Evolutionary conservation across 2,329 filamentous ascomycete genomes (phyloP).

Genomic region (Ceratocystis lukuohia): DNA sequence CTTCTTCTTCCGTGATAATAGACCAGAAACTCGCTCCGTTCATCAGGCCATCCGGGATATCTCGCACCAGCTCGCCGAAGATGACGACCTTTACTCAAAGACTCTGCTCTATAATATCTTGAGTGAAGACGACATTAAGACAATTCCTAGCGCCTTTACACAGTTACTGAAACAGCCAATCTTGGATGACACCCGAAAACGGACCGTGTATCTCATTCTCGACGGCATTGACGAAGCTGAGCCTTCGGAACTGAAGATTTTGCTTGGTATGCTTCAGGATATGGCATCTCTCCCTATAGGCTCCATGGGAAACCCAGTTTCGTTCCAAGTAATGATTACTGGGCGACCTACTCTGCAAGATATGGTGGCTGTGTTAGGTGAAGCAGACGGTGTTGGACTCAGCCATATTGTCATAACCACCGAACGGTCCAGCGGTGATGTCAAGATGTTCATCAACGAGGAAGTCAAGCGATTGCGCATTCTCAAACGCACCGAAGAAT

Average conservation of each 20-base stretch:
- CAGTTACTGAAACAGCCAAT: conserved; percentile 31
- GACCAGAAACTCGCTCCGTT: conserved; percentile 33
- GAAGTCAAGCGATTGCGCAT: conserved; percentile 30
- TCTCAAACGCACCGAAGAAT: conserved; percentile 26
- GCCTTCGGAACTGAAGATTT: conserved; percentile 27
- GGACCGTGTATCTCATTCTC: conserved; percentile 32
- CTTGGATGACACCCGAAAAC: conserved; percentile 25
- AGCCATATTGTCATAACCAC: conserved; percentile 32
- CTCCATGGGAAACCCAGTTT: conserved; percentile 20
- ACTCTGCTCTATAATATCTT: conserved; percentile 27
- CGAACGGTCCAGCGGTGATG: conserved; percentile 32
- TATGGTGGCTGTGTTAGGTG: conserved; percentile 28
- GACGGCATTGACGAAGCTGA: conserved; percentile 37
- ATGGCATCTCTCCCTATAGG: background rate
- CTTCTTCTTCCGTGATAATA: conserved; percentile 37
- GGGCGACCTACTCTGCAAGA: conserved; percentile 33
- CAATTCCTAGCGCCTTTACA: conserved; percentile 32
- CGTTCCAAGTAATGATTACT: conserved; percentile 30
- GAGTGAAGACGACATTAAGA: conserved; percentile 31
- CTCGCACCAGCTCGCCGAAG: conserved; percentile 35
- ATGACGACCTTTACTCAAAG: conserved; percentile 33
- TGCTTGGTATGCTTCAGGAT: conserved; percentile 24
- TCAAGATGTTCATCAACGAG: conserved; percentile 31
- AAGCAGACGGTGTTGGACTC: conserved; percentile 25
- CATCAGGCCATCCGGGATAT: conserved; percentile 34